phyloP scores from a whole-genome alignment of 768 basidiomycete species.

The Cystofilobasidium capitatum region DNA sequence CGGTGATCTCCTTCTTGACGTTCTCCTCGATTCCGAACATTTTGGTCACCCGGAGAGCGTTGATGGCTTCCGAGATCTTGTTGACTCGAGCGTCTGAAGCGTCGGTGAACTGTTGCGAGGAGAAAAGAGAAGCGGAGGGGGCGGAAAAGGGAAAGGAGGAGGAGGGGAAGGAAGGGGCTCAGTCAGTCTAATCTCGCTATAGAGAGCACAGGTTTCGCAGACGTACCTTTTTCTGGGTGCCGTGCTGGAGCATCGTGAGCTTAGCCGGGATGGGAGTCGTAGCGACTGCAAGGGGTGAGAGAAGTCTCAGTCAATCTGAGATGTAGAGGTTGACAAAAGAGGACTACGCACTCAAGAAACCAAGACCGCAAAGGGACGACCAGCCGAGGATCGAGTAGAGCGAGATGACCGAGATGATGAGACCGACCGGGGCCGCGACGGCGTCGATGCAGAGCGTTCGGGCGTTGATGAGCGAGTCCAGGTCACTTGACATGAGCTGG shows the following conservation, averaged over 20 bases:
- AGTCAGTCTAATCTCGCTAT: neutral
- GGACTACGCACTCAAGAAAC: constrained; percentile 38
- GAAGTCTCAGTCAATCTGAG: neutral
- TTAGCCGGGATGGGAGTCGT: constrained; percentile 50
- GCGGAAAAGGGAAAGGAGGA: neutral
- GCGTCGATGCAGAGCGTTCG: constrained; percentile 38
- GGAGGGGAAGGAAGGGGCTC: neutral
- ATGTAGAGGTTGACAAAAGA: neutral
- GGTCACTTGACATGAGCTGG: constrained; percentile 62
- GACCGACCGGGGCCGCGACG: constrained; percentile 43
- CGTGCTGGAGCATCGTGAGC: constrained; percentile 48
- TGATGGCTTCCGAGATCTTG: constrained; percentile 48
- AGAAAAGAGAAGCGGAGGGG: neutral
- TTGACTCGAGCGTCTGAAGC: constrained; percentile 53
- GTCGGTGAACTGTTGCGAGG: constrained; percentile 32
- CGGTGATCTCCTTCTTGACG: constrained; percentile 48
- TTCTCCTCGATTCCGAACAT: constrained; percentile 51
- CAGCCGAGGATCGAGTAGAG: constrained; percentile 49
- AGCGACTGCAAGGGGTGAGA: neutral
- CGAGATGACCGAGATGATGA: constrained; percentile 43
- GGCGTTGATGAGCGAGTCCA: constrained; percentile 42
- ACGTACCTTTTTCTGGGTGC: constrained; percentile 45
- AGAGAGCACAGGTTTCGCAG: neutral
- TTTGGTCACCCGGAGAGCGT: constrained; percentile 55
- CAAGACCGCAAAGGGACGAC: constrained; percentile 54